Conservation (phyloP, 805 yeast species). For the Metahyphopichia silvanorum region DNA sequence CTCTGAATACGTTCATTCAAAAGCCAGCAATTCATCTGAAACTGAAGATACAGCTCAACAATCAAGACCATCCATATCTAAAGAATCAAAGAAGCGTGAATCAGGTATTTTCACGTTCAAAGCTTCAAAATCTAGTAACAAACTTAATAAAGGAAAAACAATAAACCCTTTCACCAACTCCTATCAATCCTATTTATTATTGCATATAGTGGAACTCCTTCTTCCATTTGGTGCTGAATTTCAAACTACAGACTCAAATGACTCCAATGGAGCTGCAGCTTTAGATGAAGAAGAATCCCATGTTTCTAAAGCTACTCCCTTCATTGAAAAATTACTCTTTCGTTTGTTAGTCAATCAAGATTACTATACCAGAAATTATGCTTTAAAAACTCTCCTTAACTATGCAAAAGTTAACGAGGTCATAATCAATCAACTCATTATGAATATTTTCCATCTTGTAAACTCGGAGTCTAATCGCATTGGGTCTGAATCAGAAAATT, state of each 20-base stretch:
- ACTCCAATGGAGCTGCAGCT: conserved; percentile 11
- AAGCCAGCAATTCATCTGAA: conserved; percentile 15
- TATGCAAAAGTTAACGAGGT: conserved; percentile 28
- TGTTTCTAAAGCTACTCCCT: conserved; percentile 15
- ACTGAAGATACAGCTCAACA: not conserved
- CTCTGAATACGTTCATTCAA: conserved; percentile 24
- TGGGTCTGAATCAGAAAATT: conserved; percentile 5
- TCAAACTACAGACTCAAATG: conserved; percentile 12
- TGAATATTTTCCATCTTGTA: conserved; percentile 27
- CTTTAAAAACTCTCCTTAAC: conserved; percentile 26
- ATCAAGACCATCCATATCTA: conserved; percentile 1
- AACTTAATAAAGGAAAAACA: conserved; percentile 11
- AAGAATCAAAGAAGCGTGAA: conserved; percentile 17
- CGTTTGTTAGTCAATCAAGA: conserved; percentile 30
- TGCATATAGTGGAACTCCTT: conserved; percentile 26
- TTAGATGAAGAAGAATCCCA: conserved; percentile 6
- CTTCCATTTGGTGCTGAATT: conserved; percentile 36
- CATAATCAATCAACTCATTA: conserved; percentile 33
- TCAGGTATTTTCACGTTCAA: conserved; percentile 25
- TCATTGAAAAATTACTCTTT: conserved; percentile 27
- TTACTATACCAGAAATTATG: conserved; percentile 32
- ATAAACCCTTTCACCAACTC: conserved; percentile 32
- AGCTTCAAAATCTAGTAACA: conserved; percentile 12
- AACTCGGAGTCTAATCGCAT: conserved; percentile 16
- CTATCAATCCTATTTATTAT: conserved; percentile 29